phyloP scores from a whole-genome alignment of 2,329 filamentous ascomycete species.

The Ceratocystiopsis brevicomis region DNA sequence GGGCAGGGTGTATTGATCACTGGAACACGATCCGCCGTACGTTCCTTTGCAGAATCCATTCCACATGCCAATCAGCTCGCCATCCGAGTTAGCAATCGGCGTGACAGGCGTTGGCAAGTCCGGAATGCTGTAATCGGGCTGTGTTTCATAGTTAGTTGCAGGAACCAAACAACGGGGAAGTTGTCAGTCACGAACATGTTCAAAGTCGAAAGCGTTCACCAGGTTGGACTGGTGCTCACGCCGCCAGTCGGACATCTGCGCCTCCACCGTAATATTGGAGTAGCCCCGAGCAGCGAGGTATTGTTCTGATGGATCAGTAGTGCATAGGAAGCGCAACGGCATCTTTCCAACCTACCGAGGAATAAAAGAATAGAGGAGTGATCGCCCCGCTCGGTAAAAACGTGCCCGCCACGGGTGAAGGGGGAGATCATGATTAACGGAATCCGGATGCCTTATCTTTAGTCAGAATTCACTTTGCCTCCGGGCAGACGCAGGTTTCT shows the following conservation, averaged over 20 bases:
- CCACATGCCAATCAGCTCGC: constrained; percentile 23
- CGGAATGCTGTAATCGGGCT: constrained; percentile 29
- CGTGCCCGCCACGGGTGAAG: constrained; percentile 32
- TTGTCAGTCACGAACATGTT: constrained; percentile 7
- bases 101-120: constrained; percentile 22
- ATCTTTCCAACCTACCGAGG: constrained; percentile 17
- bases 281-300: constrained; percentile 16
- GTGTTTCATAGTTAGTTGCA: too few species aligned
- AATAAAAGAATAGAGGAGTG: constrained; percentile 37
- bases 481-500: too few species aligned
- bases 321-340: constrained; percentile 13
- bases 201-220: constrained; percentile 13
- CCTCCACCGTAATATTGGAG: constrained; percentile 8
- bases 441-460: constrained; percentile 22
- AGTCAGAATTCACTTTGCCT: too few species aligned
- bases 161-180: too few species aligned
- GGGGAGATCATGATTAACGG: constrained; percentile 37
- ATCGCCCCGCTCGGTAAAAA: constrained; percentile 34
- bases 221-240: constrained; percentile 12
- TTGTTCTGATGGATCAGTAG: constrained; percentile 3
- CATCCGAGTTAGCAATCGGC: constrained; percentile 22
- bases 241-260: constrained; percentile 12
- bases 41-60: constrained; percentile 20
- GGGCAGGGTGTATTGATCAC: constrained; percentile 8
- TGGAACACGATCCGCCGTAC: constrained; percentile 16